Conservation (phyloP, 805 yeast species). For the Yueomyces sp. region DNA sequence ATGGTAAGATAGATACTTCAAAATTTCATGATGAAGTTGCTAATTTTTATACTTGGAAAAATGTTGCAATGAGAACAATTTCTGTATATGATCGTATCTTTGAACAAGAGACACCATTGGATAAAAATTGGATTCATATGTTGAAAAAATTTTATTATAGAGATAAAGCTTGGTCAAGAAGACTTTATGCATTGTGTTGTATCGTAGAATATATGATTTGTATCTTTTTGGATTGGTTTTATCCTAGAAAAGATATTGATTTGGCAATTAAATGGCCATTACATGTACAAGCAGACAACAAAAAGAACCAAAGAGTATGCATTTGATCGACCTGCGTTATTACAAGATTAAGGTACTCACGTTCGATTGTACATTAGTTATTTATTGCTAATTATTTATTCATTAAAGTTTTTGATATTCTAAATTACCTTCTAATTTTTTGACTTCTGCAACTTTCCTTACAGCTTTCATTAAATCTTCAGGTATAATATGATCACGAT, state of each 20-base stretch:
- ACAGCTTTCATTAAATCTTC: constrained; percentile 96
- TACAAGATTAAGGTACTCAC: too few species aligned
- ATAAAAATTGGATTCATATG: constrained; percentile 44
- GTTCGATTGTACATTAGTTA: too few species aligned
- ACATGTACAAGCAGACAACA: neutral
- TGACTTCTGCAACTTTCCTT: constrained; percentile 90
- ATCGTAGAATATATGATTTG: constrained; percentile 65
- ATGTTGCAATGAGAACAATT: constrained; percentile 79
- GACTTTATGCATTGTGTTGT: constrained; percentile 64
- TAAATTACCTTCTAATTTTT: constrained; percentile 90
- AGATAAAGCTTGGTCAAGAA: constrained; percentile 71
- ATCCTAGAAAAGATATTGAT: constrained; percentile 63
- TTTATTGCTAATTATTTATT: too few species aligned
- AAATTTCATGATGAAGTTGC: constrained; percentile 66
- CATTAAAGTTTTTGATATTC: constrained; percentile 82
- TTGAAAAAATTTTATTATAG: constrained; percentile 45
- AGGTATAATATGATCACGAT: constrained; percentile 86
- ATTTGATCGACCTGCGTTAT: too few species aligned
- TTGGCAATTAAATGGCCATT: constrained; percentile 67
- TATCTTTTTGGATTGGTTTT: constrained; percentile 50
- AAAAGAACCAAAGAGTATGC: too few species aligned
- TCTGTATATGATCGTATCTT: constrained; percentile 49
- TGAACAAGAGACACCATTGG: constrained; percentile 24
- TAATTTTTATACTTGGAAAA: constrained; percentile 82
- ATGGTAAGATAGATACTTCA: constrained; percentile 52